Evolutionary conservation across 306 rosid genomes (phyloP), one percentile per base, ranked within the genome.

Genomic region (Castanea mollissima): DNA sequence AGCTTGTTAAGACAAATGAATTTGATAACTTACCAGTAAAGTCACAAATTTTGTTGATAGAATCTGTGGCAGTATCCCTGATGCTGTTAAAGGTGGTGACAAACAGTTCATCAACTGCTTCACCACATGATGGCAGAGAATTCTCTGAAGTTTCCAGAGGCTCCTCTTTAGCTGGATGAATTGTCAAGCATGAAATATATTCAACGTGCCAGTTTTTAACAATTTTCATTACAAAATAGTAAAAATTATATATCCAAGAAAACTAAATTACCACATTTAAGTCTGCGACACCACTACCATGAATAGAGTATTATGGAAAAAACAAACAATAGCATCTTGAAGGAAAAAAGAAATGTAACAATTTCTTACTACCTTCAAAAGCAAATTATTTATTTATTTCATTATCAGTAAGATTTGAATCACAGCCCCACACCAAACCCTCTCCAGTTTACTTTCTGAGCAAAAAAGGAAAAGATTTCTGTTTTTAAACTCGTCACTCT

Each of bases 81-180:
- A 84, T 88, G 77, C 82, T 78, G 78, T 82, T 68, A 35, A 88
- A 88, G 78, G 90, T 88, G 74, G 77, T 84, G 82, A 63, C 79
- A 75, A 88, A 88, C 58, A 88, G 84, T 78, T 84, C 89, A 77
- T 88, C 89, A 29, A 82, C 75, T 78, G 84, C 88, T 58, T 88
- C 88, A 77, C 56, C 74, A 65, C 75, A 16, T 58, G 82, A 55
- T 78, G 16, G 41, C 20, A 44, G 69, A 62, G 52, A 75, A 59
- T 44, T 71, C 56, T 49, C 73, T 12, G 73, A 55, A 67, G 74
- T 74, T 32, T 65, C 82, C 10, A 20, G 76, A 78, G 74, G 77
- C 68, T 77, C 76, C 75, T 77, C 79, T 73, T 71, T 35, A 62
- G 56, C 92, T 88, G 70, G 81, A n/a, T 27, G 63, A 68, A 59